phyloP scores from a whole-genome alignment of 805 yeast genomes.

The Lachancea fermentati region DNA sequence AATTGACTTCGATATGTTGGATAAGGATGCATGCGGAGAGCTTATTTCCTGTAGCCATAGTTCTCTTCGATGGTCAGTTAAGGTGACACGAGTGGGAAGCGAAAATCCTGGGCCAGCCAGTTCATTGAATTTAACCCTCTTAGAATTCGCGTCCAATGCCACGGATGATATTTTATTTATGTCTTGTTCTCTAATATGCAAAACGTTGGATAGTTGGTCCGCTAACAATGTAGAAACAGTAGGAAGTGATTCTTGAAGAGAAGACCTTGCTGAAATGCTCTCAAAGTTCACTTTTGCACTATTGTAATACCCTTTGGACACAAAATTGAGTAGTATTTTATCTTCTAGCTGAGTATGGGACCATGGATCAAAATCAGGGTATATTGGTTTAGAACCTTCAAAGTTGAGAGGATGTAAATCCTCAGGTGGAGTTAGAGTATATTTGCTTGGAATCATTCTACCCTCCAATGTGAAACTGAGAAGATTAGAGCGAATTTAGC shows the following conservation, averaged over 20 bases:
- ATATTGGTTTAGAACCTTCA: constrained; percentile 10
- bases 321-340: constrained; percentile 26
- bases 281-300: constrained; percentile 33
- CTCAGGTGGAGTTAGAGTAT: constrained; percentile 30
- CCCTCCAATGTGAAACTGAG: no score
- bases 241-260: constrained; percentile 30
- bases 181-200: constrained; percentile 28
- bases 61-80: constrained; percentile 81
- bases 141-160: constrained; percentile 6
- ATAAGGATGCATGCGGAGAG: constrained; percentile 57
- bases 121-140: constrained; percentile 11
- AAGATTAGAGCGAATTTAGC: not conserved
- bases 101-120: constrained; percentile 30
- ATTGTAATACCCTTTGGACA: constrained; percentile 31
- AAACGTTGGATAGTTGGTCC: constrained; percentile 24
- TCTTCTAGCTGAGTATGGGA: constrained; percentile 29
- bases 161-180: constrained; percentile 26
- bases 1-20: constrained; percentile 64
- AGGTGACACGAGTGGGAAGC: constrained; percentile 56
- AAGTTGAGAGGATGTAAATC: constrained; percentile 27
- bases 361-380: constrained; percentile 35
- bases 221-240: constrained; percentile 28
- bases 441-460: constrained; percentile 24
- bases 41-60: constrained; percentile 82
- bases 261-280: constrained; percentile 34